A percentile compares a stretch with the other conserved stretches of the same genome.
Evolutionary conservation across 2,329 filamentous ascomycete species (phyloP).

Genomic region (Bipolaris bicolor): DNA sequence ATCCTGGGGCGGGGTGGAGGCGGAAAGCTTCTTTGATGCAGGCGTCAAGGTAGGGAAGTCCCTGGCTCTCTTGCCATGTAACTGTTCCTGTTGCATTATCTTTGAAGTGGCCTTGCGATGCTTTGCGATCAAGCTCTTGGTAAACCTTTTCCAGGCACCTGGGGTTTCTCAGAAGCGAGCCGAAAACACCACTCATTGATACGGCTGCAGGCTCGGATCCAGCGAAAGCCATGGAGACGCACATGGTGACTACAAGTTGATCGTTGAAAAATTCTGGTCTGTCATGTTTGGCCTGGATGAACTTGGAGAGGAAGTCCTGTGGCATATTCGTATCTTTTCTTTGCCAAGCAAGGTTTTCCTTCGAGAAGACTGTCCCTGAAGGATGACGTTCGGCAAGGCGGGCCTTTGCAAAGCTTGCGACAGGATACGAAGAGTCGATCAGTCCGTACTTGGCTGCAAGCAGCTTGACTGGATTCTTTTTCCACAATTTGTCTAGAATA

Average conservation of each 20-base stretch:
- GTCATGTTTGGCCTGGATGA: neutral
- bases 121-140: conserved; percentile 4
- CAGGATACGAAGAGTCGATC: neutral
- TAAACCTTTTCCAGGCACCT: conserved; percentile 1
- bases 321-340: neutral
- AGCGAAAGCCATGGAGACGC: conserved; percentile 8
- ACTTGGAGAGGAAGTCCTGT: neutral
- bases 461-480: conserved; percentile 11
- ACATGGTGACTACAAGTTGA: conserved; percentile 3
- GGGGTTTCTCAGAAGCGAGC: conserved; percentile 4
- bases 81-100: neutral
- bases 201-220: conserved; percentile 7
- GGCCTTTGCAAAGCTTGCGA: neutral
- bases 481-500: neutral
- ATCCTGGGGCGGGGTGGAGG: conserved; percentile 52
- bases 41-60: conserved; percentile 50
- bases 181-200: conserved; percentile 4
- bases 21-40: conserved; percentile 54
- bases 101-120: neutral
- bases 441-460: conserved; percentile 1
- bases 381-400: neutral
- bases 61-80: neutral
- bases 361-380: too few species aligned
- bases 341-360: neutral
- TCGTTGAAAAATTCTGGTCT: neutral